Base-by-base conservation (phyloP, 192 early-diverging fungal genomes). In the Rhizophagus prolifer region DNA sequence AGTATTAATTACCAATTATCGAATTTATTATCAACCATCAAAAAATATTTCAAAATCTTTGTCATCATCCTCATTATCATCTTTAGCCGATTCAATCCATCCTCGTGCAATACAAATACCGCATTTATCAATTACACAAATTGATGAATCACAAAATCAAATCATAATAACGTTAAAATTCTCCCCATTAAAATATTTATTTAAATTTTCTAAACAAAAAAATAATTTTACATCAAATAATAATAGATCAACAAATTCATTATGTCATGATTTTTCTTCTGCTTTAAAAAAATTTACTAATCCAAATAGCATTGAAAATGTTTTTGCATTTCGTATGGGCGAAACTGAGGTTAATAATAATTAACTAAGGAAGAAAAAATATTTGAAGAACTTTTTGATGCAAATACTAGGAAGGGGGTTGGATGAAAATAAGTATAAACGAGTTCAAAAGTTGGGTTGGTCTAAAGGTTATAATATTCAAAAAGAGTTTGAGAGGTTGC, bases 401-500 rank as follows among this genome's bases (percentile, higher is more conserved):
- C 19, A 19, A 28, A 9, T 26, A 76, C 61, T 76, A 66, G 63
- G 10, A 5, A 76, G 68, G 50, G 65, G 64, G 3, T 38, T 76
- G 21, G 50, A 76, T 76, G 54, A 76, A 59, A 31, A 44, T 14
- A 25, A 46, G 10, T 75, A 46, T 50, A 64, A 31, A 54, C 19
- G 75, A 23, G 2, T 14, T 34, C 13, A 44, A 30, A 60, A 28
- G 23, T 67, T 85, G 1, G 83, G 83, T 9, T 85, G 83, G 83
- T 61, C 75, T 19, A 80, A 67, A n/a, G 83, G 81, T 31, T 85
- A 80, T 41, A 28, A 77, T 30, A 76, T 85, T 38, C 28, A 46
- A 7, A 44, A 77, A n/a, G 83, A 85, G 44, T 85, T 81, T 76
- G 61, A 76, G 16, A 63, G 83, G 12, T 65, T 85, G 28, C 21